These are phyloP conservation scores for Hyphodiscus sp. DNA, from an alignment of 2,329 filamentous ascomycete genomes.

Conservation along the genomic window DNA sequence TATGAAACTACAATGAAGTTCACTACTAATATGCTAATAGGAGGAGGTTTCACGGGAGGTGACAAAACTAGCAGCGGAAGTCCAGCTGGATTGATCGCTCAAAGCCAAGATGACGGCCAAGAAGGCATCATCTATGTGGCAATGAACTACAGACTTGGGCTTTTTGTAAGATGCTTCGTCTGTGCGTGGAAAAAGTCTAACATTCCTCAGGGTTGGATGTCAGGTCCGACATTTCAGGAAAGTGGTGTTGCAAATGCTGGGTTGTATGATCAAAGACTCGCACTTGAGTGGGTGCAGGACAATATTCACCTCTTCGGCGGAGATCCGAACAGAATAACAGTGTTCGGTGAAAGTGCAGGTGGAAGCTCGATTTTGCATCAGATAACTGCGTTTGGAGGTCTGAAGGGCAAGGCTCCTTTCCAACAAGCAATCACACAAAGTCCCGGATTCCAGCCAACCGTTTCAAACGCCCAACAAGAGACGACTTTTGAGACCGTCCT, in stretches of 20 bases:
- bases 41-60: constrained; percentile 38
- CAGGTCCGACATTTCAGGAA: constrained; percentile 35
- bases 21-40: constrained; percentile 11
- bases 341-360: constrained; percentile 46
- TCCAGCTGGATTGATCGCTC: constrained; percentile 34
- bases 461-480: constrained; percentile 2
- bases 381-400: constrained; percentile 44
- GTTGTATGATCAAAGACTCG: constrained; percentile 47
- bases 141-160: constrained; percentile 30
- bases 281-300: constrained; percentile 50
- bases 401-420: constrained; percentile 33
- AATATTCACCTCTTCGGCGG: constrained; percentile 51
- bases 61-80: constrained; percentile 34
- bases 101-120: constrained; percentile 20
- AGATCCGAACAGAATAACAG: constrained; percentile 41
- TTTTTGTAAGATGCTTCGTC: constrained; percentile 20
- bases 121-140: constrained; percentile 32
- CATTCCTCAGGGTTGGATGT: constrained; percentile 26
- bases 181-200: background rate
- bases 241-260: constrained; percentile 43
- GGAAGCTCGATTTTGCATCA: constrained; percentile 49
- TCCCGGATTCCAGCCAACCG: constrained; percentile 17
- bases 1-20: no score
- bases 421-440: constrained; percentile 32
- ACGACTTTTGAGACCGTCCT: constrained; percentile 4